These are phyloP conservation scores for Trichopus zeylanicus DNA, from an alignment of 116 monocot genomes.

Conservation along the genomic window DNA sequence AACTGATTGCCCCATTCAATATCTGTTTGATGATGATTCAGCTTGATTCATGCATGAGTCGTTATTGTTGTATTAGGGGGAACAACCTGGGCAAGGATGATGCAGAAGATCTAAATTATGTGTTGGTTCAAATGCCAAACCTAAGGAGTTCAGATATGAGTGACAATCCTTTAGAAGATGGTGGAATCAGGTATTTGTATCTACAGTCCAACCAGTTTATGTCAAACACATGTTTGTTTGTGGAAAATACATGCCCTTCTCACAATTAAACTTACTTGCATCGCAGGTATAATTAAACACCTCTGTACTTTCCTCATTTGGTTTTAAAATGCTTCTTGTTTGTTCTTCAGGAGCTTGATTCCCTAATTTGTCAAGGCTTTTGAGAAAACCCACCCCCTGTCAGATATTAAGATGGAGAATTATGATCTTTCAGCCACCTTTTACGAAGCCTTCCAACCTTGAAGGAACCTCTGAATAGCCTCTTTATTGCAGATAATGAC, in stretches of 20 bases:
- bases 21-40: too few relatives aligned
- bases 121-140: conserved; percentile 60
- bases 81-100: conserved; percentile 65
- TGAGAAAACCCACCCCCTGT: conserved; percentile 24
- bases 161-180: conserved; percentile 86
- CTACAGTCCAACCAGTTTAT: not conserved
- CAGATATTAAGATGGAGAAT: conserved; percentile 59
- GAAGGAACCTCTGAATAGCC: conserved; percentile 42
- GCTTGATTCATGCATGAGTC: not conserved
- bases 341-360: conserved; percentile 50
- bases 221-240: too few relatives aligned
- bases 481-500: conserved; percentile 82
- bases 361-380: conserved; percentile 58
- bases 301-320: not conserved
- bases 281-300: not conserved
- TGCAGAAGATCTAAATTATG: conserved; percentile 47
- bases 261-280: not conserved
- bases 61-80: conserved; percentile 36
- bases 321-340: too few relatives aligned
- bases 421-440: conserved; percentile 62
- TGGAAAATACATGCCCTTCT: too few relatives aligned
- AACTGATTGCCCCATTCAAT: too few relatives aligned
- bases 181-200: conserved; percentile 57
- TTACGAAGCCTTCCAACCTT: conserved; percentile 25
- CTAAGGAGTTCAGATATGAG: conserved; percentile 72